A percentile compares a stretch with the other conserved stretches of the same genome.
These are phyloP conservation scores for Pythium vanterpoolii DNA, from an alignment of 352 stramenopile genomes.

Conservation along the genomic window DNA sequence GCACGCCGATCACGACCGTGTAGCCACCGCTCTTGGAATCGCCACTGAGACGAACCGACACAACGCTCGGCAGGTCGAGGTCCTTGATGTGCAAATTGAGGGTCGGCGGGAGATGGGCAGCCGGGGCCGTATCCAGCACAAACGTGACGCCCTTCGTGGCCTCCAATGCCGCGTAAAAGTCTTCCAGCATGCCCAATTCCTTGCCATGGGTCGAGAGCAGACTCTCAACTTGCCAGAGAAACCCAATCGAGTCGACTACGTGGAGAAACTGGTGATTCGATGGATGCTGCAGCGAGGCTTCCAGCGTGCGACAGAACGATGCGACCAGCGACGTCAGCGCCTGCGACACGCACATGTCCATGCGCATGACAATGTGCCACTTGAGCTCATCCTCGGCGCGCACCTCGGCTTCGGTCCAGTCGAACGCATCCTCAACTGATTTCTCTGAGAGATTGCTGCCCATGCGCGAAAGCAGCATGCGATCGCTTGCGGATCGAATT, in stretches of 20 bases:
- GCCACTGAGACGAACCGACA: constrained; percentile 65
- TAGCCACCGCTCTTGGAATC: constrained; percentile 42
- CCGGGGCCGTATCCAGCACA: constrained; percentile 61
- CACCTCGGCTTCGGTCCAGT: constrained; percentile 55
- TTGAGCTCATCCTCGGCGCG: constrained; percentile 57
- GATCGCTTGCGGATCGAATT: constrained; percentile 20
- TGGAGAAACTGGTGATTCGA: constrained; percentile 52
- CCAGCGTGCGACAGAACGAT: constrained; percentile 70
- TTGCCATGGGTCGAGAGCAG: constrained; percentile 93
- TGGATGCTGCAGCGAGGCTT: constrained; percentile 66
- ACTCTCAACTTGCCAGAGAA: constrained; percentile 89
- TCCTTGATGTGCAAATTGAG: constrained; percentile 81
- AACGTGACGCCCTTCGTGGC: constrained; percentile 71
- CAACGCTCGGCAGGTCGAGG: constrained; percentile 60
- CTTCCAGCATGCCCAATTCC: constrained; percentile 94
- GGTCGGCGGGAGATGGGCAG: constrained; percentile 56
- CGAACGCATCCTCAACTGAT: constrained; percentile 18
- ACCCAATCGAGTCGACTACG: constrained; percentile 64
- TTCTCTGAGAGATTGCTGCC: constrained; percentile 44
- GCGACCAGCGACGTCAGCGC: constrained; percentile 67
- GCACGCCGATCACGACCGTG: constrained; percentile 57
- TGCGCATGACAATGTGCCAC: constrained; percentile 75
- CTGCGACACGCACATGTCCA: constrained; percentile 80
- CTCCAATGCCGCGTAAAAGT: constrained; percentile 78
- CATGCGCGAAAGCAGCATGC: constrained; percentile 36